Evolutionary conservation across 805 yeast genomes (phyloP).

Genomic region (Candida schatavii): DNA sequence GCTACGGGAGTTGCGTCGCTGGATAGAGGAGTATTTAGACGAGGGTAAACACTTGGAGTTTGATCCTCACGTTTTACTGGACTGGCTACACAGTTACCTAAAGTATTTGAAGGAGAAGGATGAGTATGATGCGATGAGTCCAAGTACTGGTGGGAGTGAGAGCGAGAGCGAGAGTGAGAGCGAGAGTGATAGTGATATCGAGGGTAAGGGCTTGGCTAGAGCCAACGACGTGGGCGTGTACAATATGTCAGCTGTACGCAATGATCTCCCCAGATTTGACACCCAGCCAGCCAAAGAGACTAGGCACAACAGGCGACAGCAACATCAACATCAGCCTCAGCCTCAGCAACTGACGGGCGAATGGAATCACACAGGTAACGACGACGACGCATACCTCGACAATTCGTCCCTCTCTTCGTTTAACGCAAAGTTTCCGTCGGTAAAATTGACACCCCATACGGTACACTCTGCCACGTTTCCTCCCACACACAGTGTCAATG

Average conservation of each 20-base stretch:
- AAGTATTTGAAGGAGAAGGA: slow-evolving; percentile 34
- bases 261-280: neutral
- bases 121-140: slow-evolving; percentile 2
- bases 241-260: neutral
- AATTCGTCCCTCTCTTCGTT: neutral
- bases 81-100: slow-evolving; percentile 39
- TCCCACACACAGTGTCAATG: too few relatives aligned
- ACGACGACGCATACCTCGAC: neutral
- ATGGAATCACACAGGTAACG: neutral
- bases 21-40: slow-evolving; percentile 21
- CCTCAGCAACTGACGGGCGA: neutral
- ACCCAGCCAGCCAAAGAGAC: neutral
- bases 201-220: too few relatives aligned
- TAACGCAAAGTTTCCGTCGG: neutral
- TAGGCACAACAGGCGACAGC: too few relatives aligned
- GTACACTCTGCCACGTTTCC: too few relatives aligned
- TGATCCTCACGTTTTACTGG: slow-evolving; percentile 32
- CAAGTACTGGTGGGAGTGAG: neutral
- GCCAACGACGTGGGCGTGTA: too few relatives aligned
- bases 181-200: neutral
- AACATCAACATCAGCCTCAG: too few relatives aligned
- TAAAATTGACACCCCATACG: neutral
- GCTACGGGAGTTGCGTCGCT: neutral
- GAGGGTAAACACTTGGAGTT: slow-evolving; percentile 29
- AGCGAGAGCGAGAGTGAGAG: slow-evolving; percentile 1